Evolutionary conservation across 2,329 filamentous ascomycete genomes (phyloP).

Genomic region (Pseudonectria foliicola): DNA sequence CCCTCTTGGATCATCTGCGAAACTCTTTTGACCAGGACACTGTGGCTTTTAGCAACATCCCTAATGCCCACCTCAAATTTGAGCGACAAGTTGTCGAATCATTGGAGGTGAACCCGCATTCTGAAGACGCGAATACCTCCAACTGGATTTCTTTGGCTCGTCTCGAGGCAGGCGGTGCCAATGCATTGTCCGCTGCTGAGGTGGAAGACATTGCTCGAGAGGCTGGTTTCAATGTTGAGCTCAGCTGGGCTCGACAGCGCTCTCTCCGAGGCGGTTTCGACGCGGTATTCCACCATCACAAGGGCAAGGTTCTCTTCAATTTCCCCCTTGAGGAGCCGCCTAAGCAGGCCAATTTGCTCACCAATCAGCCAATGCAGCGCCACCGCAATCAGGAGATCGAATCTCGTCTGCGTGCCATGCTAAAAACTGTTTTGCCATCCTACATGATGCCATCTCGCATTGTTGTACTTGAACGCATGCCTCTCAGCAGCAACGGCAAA

Average conservation of each 20-base stretch:
- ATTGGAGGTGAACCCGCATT: not conserved
- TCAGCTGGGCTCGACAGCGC: slow-evolving; percentile 36
- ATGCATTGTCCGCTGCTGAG: slow-evolving; percentile 10
- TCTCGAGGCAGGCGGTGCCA: not conserved
- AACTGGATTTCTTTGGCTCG: slow-evolving; percentile 8
- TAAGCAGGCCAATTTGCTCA: no score
- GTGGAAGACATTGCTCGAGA: slow-evolving; percentile 17
- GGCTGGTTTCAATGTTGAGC: slow-evolving; percentile 38
- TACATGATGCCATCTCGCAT: no score
- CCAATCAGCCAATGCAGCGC: no score
- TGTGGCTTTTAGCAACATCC: slow-evolving; percentile 19
- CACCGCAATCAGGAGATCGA: no score
- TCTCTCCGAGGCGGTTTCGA: slow-evolving; percentile 20
- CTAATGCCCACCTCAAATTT: slow-evolving; percentile 24
- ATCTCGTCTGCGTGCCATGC: no score
- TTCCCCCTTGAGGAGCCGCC: slow-evolving; percentile 11
- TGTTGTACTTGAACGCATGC: no score
- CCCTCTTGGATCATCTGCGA: slow-evolving; percentile 8
- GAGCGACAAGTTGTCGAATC: slow-evolving; percentile 16
- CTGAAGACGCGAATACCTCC: not conserved
- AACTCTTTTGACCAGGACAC: not conserved
- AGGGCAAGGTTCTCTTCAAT: slow-evolving; percentile 9
- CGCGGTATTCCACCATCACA: slow-evolving; percentile 29
- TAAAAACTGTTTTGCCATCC: no score
- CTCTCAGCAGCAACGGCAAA: no score